Base-by-base conservation (phyloP, 805 yeast species). In the Wickerhamomyces tratensis region DNA sequence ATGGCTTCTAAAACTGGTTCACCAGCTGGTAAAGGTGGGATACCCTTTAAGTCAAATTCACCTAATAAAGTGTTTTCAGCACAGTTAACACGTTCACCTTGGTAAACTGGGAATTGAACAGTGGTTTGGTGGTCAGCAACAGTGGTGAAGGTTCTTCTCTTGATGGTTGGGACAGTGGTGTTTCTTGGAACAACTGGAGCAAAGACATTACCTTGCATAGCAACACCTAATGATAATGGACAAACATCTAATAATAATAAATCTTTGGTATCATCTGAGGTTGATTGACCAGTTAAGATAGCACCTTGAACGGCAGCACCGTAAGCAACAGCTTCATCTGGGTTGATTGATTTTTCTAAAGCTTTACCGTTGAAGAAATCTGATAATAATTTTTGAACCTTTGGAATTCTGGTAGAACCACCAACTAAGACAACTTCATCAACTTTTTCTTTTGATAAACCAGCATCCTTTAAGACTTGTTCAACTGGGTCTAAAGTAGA, bases 261-360 rank as follows among this genome's bases (percentile, higher is more conserved):
- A 74, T 87, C 96, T 74, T 89, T 87, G 68, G 96, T 88, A 70
- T 87, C 95, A 51, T 83, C 93, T 56, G 85, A 79, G 52, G 87
- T 82, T 49, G 86, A 77, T 70, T 76, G 88, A 75, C 96, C 96
- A 57, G 96, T 85, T 71, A 89, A 79, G 74, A 91, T 86, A 66
- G 97, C 97, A 76, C 96, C 98, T 77, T 89, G 97, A 61, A 89
- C 97, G 63, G 98, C 97, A 63, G 98, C 98, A 82, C 97, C 97
- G 78, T 87, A 87, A 63, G 96, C 97, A 69, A 88, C 97, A 65
- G 97, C 97, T 78, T 88, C 97, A 76, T 88, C 97, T 56, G 97
- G 97, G 88, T 88, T 88, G 71, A 88, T 89, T 55, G 95, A 83
- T 76, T 86, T 89, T 74, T 86, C 93, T 68, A 87, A 85, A 71